Conservation (phyloP, 2,329 filamentous ascomycete genomes). For the Endoconidiophora laricicola region DNA sequence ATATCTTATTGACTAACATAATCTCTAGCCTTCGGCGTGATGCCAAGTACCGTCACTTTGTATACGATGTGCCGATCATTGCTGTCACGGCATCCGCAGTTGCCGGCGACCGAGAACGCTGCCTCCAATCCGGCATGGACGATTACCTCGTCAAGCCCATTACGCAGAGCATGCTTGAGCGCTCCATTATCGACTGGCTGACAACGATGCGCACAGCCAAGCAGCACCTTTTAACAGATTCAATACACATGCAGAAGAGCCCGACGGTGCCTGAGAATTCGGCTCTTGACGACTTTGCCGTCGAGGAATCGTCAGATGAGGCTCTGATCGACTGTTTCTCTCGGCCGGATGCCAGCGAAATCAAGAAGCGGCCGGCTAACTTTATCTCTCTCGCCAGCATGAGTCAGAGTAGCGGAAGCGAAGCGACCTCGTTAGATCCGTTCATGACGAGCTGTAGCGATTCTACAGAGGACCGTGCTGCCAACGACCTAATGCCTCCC, state of each 20-base stretch:
- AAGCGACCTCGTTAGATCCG: not conserved
- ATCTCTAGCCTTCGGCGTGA: constrained; percentile 32
- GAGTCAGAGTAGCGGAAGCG: constrained; percentile 5
- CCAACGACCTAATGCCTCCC: not conserved
- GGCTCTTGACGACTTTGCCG: not conserved
- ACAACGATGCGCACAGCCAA: too few relatives aligned
- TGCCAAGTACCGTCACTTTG: constrained; percentile 20
- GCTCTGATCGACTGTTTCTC: not conserved
- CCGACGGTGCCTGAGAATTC: not conserved
- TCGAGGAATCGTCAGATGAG: not conserved
- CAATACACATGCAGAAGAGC: not conserved
- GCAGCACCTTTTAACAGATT: too few relatives aligned
- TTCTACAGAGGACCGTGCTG: not conserved
- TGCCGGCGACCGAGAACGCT: constrained; percentile 60
- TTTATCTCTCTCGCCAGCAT: constrained; percentile 3
- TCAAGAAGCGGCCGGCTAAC: not conserved
- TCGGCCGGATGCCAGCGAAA: not conserved
- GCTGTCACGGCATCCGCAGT: constrained; percentile 73
- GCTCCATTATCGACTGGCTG: constrained; percentile 6
- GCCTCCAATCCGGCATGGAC: constrained; percentile 58
- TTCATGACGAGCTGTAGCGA: not conserved
- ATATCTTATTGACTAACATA: constrained; percentile 24
- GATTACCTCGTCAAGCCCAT: constrained; percentile 62
- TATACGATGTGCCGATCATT: constrained; percentile 52
- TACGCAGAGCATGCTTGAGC: constrained; percentile 24